phyloP scores from a whole-genome alignment of 805 yeast species.

The Yarrowia divulgata region DNA sequence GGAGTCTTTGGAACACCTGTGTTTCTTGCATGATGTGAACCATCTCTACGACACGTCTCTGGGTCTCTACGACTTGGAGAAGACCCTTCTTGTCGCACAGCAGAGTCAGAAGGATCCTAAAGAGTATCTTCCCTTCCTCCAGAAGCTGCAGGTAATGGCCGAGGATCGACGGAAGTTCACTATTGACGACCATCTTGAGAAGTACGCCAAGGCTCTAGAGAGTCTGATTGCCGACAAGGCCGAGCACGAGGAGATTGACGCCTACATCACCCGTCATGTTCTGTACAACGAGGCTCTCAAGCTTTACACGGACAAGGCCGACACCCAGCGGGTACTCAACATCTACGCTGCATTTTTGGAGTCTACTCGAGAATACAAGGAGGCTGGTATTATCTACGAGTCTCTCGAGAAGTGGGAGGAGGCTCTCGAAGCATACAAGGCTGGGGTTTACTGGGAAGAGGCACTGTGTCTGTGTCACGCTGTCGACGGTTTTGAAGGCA shows the following conservation, averaged over 20 bases:
- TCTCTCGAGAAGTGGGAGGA: slow-evolving; percentile 60
- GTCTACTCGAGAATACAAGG: slow-evolving; percentile 64
- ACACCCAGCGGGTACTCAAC: slow-evolving; percentile 56
- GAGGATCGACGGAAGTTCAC: slow-evolving; percentile 72
- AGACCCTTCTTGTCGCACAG: slow-evolving; percentile 87
- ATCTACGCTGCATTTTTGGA: slow-evolving; percentile 70
- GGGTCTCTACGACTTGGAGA: slow-evolving; percentile 79
- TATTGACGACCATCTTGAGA: slow-evolving; percentile 80
- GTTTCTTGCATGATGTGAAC: slow-evolving; percentile 90
- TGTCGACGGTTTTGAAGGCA: slow-evolving; percentile 51
- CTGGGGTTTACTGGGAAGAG: slow-evolving; percentile 83
- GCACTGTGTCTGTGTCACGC: slow-evolving; percentile 57
- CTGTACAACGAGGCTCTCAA: slow-evolving; percentile 74
- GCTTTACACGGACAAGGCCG: slow-evolving; percentile 62
- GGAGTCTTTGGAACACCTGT: slow-evolving; percentile 77
- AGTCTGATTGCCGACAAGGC: slow-evolving; percentile 59
- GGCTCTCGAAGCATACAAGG: slow-evolving; percentile 74
- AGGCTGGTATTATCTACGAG: slow-evolving; percentile 83
- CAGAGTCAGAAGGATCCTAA: slow-evolving; percentile 98
- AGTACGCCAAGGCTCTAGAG: slow-evolving; percentile 71
- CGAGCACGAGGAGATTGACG: slow-evolving; percentile 60
- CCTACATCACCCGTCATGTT: slow-evolving; percentile 71
- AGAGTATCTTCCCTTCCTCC: slow-evolving; percentile 92
- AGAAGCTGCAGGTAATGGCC: slow-evolving; percentile 71
- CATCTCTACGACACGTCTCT: slow-evolving; percentile 78